Percentiles rank a stretch among this genome's conserved stretches.
These are phyloP conservation scores for Myxozyma kluyveri DNA, from an alignment of 805 yeast genomes.

Conservation along the genomic window DNA sequence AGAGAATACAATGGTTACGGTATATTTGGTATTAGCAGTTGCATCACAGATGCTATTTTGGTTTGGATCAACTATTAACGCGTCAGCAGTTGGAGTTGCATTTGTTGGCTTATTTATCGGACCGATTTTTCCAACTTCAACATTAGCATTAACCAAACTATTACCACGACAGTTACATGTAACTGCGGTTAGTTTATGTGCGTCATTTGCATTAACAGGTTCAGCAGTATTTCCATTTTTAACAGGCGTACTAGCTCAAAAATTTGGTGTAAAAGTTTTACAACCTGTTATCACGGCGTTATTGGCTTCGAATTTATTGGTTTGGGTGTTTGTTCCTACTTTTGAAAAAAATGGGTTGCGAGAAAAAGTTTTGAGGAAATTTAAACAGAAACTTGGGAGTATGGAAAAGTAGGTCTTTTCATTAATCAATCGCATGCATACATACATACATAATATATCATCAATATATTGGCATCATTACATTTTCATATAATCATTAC, in stretches of 20 bases:
- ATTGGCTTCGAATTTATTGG: constrained; percentile 27
- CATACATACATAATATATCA: no score
- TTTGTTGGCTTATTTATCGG: constrained; percentile 60
- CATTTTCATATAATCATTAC: no score
- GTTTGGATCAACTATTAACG: constrained; percentile 47
- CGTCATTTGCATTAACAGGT: constrained; percentile 79
- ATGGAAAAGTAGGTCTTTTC: no score
- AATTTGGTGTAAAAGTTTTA: constrained; percentile 29
- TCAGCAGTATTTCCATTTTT: constrained; percentile 70
- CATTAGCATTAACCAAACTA: constrained; percentile 57
- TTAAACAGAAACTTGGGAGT: no score
- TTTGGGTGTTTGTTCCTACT: constrained; percentile 27
- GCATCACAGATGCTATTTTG: constrained; percentile 46
- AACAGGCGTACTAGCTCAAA: constrained; percentile 49
- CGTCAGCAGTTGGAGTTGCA: constrained; percentile 47
- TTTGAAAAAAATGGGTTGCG: constrained; percentile 1
- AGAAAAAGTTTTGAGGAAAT: no score
- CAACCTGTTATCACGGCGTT: constrained; percentile 31
- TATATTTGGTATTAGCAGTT: constrained; percentile 40
- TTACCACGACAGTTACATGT: constrained; percentile 60
- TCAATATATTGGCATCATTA: no score
- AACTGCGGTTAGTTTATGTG: constrained; percentile 65
- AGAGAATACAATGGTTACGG: constrained; percentile 41
- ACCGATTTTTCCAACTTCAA: constrained; percentile 68
- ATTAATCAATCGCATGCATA: no score